Percentiles rank a stretch among this genome's conserved stretches.
phyloP scores from a whole-genome alignment of 768 basidiomycete species.

The Lentinula boryana region DNA sequence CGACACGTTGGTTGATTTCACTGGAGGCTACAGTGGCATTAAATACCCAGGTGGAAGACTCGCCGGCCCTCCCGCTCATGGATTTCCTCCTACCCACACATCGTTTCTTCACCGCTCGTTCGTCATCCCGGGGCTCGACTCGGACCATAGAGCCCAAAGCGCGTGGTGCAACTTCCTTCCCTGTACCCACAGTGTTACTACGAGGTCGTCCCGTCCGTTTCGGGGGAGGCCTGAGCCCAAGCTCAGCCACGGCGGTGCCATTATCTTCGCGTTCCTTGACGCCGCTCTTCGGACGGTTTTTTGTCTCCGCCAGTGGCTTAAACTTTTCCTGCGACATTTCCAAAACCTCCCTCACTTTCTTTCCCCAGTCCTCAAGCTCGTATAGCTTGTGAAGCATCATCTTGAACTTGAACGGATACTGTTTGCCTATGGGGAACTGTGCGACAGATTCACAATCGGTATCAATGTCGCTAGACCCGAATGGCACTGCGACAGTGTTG shows the following conservation, averaged over 20 bases:
- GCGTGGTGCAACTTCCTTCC: conserved; percentile 6
- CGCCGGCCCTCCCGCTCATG: conserved; percentile 22
- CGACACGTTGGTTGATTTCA: conserved; percentile 19
- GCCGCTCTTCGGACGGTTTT: conserved; percentile 12
- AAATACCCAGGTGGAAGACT: conserved; percentile 38
- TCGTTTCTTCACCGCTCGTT: conserved; percentile 46
- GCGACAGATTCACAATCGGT: conserved; percentile 23
- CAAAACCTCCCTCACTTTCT: conserved; percentile 47
- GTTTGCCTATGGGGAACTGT: conserved; percentile 38
- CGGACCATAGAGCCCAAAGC: neutral
- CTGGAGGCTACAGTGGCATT: conserved; percentile 40
- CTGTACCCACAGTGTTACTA: conserved; percentile 23
- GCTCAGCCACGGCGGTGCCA: neutral
- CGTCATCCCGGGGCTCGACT: conserved; percentile 12
- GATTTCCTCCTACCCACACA: conserved; percentile 49
- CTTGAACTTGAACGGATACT: conserved; percentile 58
- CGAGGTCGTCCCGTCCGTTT: conserved; percentile 20
- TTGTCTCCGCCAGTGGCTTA: conserved; percentile 44
- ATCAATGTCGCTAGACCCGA: conserved; percentile 10
- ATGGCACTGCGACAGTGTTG: conserved; percentile 14
- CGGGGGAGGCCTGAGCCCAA: neutral
- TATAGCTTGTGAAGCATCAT: conserved; percentile 66
- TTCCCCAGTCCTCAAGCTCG: conserved; percentile 50
- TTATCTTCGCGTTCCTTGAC: conserved; percentile 10
- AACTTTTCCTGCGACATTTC: conserved; percentile 49